Percentiles rank a stretch among this genome's conserved stretches.
phyloP scores from a whole-genome alignment of 2,329 filamentous ascomycete species.

The Mycocentrospora acerina region DNA sequence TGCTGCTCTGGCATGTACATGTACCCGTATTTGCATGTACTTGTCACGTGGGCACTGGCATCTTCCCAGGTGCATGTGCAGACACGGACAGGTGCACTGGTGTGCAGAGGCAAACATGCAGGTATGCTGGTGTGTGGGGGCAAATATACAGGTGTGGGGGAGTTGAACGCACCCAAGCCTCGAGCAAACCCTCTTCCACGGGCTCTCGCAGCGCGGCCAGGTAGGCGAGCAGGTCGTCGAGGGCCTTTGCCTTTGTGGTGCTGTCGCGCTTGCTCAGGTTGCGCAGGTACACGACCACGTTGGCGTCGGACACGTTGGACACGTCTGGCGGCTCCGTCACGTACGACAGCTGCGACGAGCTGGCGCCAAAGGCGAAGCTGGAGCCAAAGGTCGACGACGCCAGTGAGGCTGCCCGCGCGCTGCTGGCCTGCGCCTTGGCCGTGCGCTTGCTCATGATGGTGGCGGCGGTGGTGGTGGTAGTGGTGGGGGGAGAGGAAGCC shows the following conservation, averaged over 20 bases:
- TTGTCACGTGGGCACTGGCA: too few relatives aligned
- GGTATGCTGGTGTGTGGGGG: too few relatives aligned
- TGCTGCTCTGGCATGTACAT: conserved; percentile 37
- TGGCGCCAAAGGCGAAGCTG: conserved; percentile 46
- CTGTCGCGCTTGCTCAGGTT: conserved; percentile 90
- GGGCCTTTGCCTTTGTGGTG: conserved; percentile 84
- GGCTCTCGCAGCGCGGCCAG: conserved; percentile 62
- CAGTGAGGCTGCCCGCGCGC: conserved; percentile 58
- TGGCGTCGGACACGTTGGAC: conserved; percentile 72
- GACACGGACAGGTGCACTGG: too few relatives aligned
- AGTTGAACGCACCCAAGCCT: conserved; percentile 73
- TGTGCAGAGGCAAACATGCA: too few relatives aligned
- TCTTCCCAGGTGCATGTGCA: too few relatives aligned
- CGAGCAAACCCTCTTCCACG: conserved; percentile 78
- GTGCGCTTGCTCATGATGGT: conserved; percentile 59
- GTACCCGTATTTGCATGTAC: conserved; percentile 3
- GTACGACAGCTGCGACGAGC: conserved; percentile 74
- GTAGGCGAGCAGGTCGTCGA: conserved; percentile 78
- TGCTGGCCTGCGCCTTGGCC: conserved; percentile 65
- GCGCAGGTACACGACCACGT: conserved; percentile 87
- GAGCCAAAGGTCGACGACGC: conserved; percentile 47
- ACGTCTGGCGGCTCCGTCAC: conserved; percentile 83
- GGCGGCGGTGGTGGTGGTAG: background rate
- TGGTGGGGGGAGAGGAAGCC: too few relatives aligned
- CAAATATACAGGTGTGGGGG: too few relatives aligned